Percentiles rank a stretch among this genome's conserved stretches.
Evolutionary conservation across 345 rosid genomes (phyloP).

Genomic region (Melaleuca quinquenervia): DNA sequence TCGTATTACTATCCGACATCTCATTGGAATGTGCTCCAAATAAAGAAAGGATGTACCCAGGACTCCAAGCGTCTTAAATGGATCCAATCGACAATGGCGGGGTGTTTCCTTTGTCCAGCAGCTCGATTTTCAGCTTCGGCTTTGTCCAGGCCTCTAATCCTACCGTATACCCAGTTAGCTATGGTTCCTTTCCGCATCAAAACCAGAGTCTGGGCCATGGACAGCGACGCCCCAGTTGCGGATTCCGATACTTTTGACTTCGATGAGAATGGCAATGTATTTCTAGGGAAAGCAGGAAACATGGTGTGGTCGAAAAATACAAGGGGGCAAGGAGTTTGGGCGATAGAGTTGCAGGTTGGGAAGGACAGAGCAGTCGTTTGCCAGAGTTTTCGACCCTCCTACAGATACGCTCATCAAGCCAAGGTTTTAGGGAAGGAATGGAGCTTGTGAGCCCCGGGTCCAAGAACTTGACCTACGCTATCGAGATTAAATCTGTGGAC

Average conservation of each 20-base stretch:
- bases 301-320: conserved; percentile 52
- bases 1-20: conserved; percentile 12
- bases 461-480: conserved; percentile 48
- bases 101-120: conserved; percentile 53
- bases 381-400: conserved; percentile 82
- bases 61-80: conserved; percentile 61
- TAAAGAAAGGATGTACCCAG: conserved; percentile 29
- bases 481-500: conserved; percentile 71
- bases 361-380: conserved; percentile 26
- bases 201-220: conserved; percentile 60
- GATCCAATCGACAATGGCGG: conserved; percentile 47
- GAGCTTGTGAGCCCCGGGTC: conserved; percentile 43
- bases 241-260: conserved; percentile 54
- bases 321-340: conserved; percentile 38
- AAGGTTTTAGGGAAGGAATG: conserved; percentile 56
- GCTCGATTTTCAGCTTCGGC: conserved; percentile 54
- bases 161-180: conserved; percentile 37
- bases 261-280: conserved; percentile 38
- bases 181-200: conserved; percentile 24
- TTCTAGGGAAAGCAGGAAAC: conserved; percentile 17
- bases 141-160: conserved; percentile 33
- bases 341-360: conserved; percentile 53
- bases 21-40: conserved; percentile 24
- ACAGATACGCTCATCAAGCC: conserved; percentile 55
- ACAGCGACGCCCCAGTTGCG: conserved; percentile 43